Evolutionary conservation across 2,329 filamentous ascomycete species (phyloP).

Genomic region (Aspergillus brasiliensis): DNA sequence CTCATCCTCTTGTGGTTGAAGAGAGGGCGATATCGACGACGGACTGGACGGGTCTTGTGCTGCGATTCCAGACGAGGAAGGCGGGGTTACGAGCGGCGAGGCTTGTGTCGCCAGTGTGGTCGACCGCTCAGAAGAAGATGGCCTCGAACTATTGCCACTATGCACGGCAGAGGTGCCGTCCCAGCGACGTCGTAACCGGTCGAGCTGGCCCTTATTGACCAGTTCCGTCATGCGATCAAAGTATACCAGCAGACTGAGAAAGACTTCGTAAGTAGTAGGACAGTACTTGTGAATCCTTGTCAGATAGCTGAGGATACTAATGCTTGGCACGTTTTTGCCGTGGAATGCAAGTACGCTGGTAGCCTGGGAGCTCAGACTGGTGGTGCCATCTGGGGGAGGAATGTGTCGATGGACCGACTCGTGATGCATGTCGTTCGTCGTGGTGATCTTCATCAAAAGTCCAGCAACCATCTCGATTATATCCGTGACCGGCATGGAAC

Average conservation of each 20-base stretch:
- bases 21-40: constrained; percentile 36
- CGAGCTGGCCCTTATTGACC: constrained; percentile 79
- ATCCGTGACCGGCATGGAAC: constrained; percentile 93
- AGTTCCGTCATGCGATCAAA: constrained; percentile 99
- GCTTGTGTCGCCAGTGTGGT: constrained; percentile 23
- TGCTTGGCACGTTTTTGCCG: constrained; percentile 95
- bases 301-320: constrained; percentile 94
- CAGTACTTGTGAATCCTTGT: constrained; percentile 98
- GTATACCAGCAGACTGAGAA: constrained; percentile 90
- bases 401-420: constrained; percentile 81
- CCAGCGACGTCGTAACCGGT: constrained; percentile 52
- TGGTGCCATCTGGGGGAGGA: constrained; percentile 60
- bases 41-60: constrained; percentile 39
- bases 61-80: constrained; percentile 36
- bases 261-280: constrained; percentile 97
- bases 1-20: constrained; percentile 45
- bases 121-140: constrained; percentile 23
- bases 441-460: constrained; percentile 93
- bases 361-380: constrained; percentile 64
- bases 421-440: constrained; percentile 92
- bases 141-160: constrained; percentile 18
- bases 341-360: constrained; percentile 89
- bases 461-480: constrained; percentile 99
- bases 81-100: constrained; percentile 40
- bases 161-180: constrained; percentile 15